A percentile compares a stretch with the other conserved stretches of the same genome.
Conservation (phyloP, 176 grass and related monocot species). For the Stipa capillata region DNA sequence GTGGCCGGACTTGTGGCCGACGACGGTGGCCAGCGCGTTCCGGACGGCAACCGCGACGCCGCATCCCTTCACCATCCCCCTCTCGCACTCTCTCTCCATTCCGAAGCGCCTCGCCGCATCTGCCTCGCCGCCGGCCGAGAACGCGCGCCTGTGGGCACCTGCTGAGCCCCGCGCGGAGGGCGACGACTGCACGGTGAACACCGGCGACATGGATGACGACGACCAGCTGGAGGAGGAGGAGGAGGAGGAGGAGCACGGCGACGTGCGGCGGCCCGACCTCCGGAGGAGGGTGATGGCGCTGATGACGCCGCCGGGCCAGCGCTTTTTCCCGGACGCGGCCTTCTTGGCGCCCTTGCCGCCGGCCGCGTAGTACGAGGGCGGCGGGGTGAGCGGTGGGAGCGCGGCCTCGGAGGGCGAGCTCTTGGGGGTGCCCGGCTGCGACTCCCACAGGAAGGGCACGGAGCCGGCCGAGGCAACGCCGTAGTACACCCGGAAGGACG, state of each 20-base stretch:
- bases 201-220: conserved; percentile 35
- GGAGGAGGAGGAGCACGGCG: background rate
- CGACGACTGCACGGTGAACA: conserved; percentile 31
- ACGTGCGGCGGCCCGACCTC: background rate
- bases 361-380: conserved; percentile 40
- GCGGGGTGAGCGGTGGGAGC: conserved; percentile 45
- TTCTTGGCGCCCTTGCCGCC: background rate
- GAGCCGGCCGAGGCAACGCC: conserved; percentile 30
- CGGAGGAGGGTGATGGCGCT: conserved; percentile 21
- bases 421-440: conserved; percentile 54
- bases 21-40: conserved; percentile 24
- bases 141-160: conserved; percentile 3
- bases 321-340: background rate
- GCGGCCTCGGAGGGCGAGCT: conserved; percentile 8
- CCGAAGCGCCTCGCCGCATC: conserved; percentile 16
- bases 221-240: no score
- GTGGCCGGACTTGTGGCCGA: conserved; percentile 19
- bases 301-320: background rate
- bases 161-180: background rate
- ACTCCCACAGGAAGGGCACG: conserved; percentile 52
- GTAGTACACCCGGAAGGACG: conserved; percentile 66
- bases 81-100: conserved; percentile 30
- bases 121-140: conserved; percentile 14
- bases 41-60: conserved; percentile 21
- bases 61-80: conserved; percentile 14